Evolutionary conservation across 345 rosid species (phyloP).

Genomic region (Rhizophora mangle): DNA sequence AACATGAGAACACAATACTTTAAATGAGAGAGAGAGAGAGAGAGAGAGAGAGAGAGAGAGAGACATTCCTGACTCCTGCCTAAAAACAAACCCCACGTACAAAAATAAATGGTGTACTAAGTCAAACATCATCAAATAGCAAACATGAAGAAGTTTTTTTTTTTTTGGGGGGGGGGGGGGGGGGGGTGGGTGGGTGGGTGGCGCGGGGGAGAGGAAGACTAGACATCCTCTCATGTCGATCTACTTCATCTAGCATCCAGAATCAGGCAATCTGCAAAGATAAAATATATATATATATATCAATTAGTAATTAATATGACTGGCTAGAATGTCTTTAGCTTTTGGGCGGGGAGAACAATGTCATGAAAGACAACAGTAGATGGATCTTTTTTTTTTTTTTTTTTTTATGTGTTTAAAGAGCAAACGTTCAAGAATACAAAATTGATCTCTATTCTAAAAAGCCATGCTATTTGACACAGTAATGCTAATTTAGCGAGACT

Average conservation of each 20-base stretch:
- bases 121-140: slow-evolving; percentile 15
- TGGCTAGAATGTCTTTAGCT: too few species aligned
- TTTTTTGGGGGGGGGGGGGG: not conserved
- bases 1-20: too few species aligned
- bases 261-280: slow-evolving; percentile 36
- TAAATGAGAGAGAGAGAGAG: too few species aligned
- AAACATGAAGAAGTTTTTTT: not conserved
- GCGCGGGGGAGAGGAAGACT: not conserved
- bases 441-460: too few species aligned
- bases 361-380: too few species aligned
- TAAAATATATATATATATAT: not conserved
- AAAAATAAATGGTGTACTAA: slow-evolving; percentile 7
- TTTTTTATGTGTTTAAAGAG: not conserved
- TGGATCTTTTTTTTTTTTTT: too few species aligned
- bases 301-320: too few species aligned
- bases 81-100: too few species aligned
- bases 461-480: too few species aligned
- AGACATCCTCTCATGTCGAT: slow-evolving; percentile 62
- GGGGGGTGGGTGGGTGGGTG: not conserved
- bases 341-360: not conserved
- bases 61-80: too few species aligned
- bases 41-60: too few species aligned
- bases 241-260: slow-evolving; percentile 16
- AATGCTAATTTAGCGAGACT: too few species aligned
- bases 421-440: not conserved